Evolutionary conservation across 2,329 filamentous ascomycete genomes (phyloP), one percentile per base, ranked within the genome.

Genomic region (Trichoderma afroharzianum): DNA sequence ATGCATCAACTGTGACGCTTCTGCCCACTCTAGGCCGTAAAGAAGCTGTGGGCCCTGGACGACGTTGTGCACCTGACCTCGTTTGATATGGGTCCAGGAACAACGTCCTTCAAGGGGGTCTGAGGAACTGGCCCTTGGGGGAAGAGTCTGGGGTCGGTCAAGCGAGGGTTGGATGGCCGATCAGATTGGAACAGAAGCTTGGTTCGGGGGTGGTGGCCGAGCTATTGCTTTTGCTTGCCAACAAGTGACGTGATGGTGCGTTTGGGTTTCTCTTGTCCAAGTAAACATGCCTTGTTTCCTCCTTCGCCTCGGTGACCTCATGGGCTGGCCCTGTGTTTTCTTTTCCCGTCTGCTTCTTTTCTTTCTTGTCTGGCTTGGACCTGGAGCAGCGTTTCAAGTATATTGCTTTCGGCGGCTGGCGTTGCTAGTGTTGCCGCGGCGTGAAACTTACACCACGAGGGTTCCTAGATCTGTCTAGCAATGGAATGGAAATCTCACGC

Each of bases 31-130:
- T 68, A 63, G 61, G 32, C 61, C 63, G 68, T 32, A 63, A 58
- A 36, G 61, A 70, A 21, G 71, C 68, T 61, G 71, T 72, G 71
- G 71, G 59, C 64, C 71, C 71, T 64, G 64, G 50, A 64, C 59
- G 36, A 36, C 59, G 24, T 68, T 47, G 71, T 57, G 67, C 71
- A 72, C 71, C 71, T 72, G 71, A 72, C 71, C 71, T 72, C 63
- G 47, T 63, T 69, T 63, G 64, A 63, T 62, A 72, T 72, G 71
- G 71, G 71, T 69, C 71, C 71, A 72, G 71, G 71, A 72, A 72
- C 71, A 69, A 33, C 61, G 33, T 66, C 33, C 36, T 58, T 36
- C 18, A 58, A 43, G 8, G 68, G 26, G 66, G 33, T 24, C 47
- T 47, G 14, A 36, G 57, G 58, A 53, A n/a, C 26, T 7, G 18